Percentiles rank a stretch among this genome's conserved stretches.
Conservation (phyloP, 441 rosid species). For the Gossypium trilobum region DNA sequence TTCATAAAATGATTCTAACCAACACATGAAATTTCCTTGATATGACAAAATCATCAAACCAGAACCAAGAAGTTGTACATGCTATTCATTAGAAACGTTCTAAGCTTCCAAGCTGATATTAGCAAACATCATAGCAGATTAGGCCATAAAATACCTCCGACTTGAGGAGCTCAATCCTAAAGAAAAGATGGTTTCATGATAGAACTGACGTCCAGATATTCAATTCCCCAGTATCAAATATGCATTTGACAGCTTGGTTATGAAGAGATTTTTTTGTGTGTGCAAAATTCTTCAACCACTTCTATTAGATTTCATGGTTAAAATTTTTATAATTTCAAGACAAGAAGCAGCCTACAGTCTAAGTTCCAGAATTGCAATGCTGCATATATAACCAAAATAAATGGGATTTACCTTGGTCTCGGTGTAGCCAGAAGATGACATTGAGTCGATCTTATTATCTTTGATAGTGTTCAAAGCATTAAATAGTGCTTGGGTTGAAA, state of each 20-base stretch:
- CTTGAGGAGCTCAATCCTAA: not conserved
- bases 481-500: conserved; percentile 55
- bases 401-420: conserved; percentile 40
- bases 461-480: conserved; percentile 62
- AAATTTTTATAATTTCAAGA: not conserved
- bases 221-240: not conserved
- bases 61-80: not conserved
- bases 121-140: not conserved
- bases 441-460: conserved; percentile 26
- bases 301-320: not conserved
- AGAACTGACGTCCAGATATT: not conserved
- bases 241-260: not conserved
- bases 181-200: not conserved
- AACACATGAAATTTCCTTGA: not conserved
- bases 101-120: not conserved
- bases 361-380: not conserved
- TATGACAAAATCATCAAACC: not conserved
- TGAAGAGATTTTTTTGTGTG: not conserved
- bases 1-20: not conserved
- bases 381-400: conserved; percentile 3
- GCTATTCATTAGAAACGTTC: not conserved
- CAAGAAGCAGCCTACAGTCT: not conserved
- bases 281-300: not conserved
- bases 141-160: not conserved
- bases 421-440: conserved; percentile 21